Evolutionary conservation across 257 asterid genomes (phyloP).

Genomic region (Solanum bulbocastanum): DNA sequence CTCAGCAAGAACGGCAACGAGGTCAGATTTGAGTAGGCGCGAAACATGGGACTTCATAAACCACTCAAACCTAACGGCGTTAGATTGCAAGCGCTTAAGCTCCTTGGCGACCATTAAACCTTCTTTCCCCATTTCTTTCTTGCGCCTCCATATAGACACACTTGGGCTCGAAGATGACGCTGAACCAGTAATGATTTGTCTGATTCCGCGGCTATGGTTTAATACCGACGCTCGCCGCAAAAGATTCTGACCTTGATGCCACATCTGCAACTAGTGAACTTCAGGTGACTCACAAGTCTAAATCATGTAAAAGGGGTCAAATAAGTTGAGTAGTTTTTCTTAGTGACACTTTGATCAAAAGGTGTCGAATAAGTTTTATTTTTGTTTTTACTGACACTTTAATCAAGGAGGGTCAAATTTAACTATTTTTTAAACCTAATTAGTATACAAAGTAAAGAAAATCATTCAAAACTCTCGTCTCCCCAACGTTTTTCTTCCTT

Average conservation of each 20-base stretch:
- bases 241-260: conserved; percentile 21
- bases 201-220: background rate
- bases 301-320: too few relatives aligned
- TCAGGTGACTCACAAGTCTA: background rate
- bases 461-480: too few relatives aligned
- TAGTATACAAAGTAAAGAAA: too few relatives aligned
- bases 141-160: conserved; percentile 90
- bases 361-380: too few relatives aligned
- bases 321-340: too few relatives aligned
- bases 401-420: too few relatives aligned
- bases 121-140: conserved; percentile 90
- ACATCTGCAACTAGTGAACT: background rate
- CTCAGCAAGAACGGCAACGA: conserved; percentile 79
- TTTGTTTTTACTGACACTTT: too few relatives aligned
- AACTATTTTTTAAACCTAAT: too few relatives aligned
- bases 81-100: conserved; percentile 69
- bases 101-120: conserved; percentile 81
- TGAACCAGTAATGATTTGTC: conserved; percentile 22
- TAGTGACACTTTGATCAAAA: too few relatives aligned
- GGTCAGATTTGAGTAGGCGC: conserved; percentile 87
- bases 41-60: conserved; percentile 69
- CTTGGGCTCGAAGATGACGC: conserved; percentile 42
- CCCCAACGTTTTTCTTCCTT: too few relatives aligned
- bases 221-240: conserved; percentile 10
- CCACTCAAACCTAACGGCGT: conserved; percentile 54